A percentile compares a stretch with the other conserved stretches of the same genome.
phyloP scores from a whole-genome alignment of 2,329 filamentous ascomycete species.

The Endothia cerciana region DNA sequence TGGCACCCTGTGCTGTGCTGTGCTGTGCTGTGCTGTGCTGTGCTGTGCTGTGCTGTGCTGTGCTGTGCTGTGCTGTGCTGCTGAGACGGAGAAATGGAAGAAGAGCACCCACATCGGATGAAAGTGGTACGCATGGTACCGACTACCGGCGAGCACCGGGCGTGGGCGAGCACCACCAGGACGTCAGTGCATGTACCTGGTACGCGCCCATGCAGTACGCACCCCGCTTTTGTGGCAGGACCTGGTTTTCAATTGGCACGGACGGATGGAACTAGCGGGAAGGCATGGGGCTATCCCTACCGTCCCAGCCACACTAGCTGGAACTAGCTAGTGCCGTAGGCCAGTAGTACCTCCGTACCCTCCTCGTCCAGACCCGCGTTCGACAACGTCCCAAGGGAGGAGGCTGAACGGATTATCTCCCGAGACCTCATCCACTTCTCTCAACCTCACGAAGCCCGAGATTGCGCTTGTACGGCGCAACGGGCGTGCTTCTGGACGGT shows the following conservation, averaged over 20 bases:
- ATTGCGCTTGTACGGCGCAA: neutral
- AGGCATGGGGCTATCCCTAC: neutral
- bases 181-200: neutral
- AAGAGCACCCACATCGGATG: neutral
- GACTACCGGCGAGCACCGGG: neutral
- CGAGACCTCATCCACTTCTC: neutral
- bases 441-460: neutral
- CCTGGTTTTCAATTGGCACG: slow-evolving; percentile 21
- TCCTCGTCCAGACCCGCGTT: too few relatives aligned
- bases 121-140: neutral
- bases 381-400: neutral
- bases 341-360: neutral
- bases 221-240: slow-evolving; percentile 10
- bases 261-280: slow-evolving; percentile 24
- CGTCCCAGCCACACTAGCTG: neutral
- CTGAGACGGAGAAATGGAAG: slow-evolving; percentile 28
- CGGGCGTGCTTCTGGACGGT: neutral
- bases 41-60: too few relatives aligned
- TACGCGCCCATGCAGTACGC: neutral
- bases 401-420: slow-evolving; percentile 7
- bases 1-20: slow-evolving; percentile 6
- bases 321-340: too few relatives aligned
- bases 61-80: too few relatives aligned
- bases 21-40: too few relatives aligned
- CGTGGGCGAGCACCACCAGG: neutral